Evolutionary conservation across 2,329 filamentous ascomycete species (phyloP).

Genomic region (Fusarium devonianum): DNA sequence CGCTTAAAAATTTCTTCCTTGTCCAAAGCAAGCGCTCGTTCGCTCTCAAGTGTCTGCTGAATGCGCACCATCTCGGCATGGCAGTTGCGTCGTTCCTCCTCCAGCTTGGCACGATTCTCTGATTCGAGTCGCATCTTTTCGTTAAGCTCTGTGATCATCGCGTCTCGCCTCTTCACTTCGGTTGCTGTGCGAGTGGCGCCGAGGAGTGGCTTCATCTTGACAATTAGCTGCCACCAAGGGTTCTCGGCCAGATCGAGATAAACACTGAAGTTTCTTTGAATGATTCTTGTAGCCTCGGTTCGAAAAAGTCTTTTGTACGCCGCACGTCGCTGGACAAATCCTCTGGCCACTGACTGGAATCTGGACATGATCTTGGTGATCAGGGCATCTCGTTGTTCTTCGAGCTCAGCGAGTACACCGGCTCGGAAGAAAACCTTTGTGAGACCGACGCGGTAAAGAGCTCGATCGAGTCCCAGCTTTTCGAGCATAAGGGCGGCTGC

Average conservation of each 20-base stretch:
- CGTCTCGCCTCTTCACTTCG: constrained; percentile 94
- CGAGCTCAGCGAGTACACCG: constrained; percentile 92
- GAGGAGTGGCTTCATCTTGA: constrained; percentile 92
- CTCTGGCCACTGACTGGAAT: constrained; percentile 91
- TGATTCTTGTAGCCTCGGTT: constrained; percentile 91
- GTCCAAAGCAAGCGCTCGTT: constrained; percentile 92
- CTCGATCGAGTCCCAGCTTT: constrained; percentile 82
- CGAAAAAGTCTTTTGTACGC: constrained; percentile 94
- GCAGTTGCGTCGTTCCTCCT: constrained; percentile 88
- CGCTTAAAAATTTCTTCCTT: constrained; percentile 99
- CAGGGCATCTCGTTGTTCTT: constrained; percentile 91
- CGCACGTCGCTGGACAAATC: constrained; percentile 85
- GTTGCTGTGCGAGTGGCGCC: constrained; percentile 90
- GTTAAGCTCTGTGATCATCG: constrained; percentile 88
- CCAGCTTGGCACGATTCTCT: constrained; percentile 77
- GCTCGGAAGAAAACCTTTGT: constrained; percentile 99
- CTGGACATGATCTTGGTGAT: constrained; percentile 93
- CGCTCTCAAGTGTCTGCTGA: constrained; percentile 93
- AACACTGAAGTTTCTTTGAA: constrained; percentile 91
- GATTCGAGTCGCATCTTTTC: constrained; percentile 82
- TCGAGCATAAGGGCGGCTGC: constrained; percentile 88
- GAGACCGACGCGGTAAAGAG: constrained; percentile 89
- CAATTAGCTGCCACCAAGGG: constrained; percentile 96
- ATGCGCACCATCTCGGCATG: constrained; percentile 88
- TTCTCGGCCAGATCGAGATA: constrained; percentile 90